Base-by-base conservation (phyloP, 768 basidiomycete species). In the Cyclocybe cylindracea region DNA sequence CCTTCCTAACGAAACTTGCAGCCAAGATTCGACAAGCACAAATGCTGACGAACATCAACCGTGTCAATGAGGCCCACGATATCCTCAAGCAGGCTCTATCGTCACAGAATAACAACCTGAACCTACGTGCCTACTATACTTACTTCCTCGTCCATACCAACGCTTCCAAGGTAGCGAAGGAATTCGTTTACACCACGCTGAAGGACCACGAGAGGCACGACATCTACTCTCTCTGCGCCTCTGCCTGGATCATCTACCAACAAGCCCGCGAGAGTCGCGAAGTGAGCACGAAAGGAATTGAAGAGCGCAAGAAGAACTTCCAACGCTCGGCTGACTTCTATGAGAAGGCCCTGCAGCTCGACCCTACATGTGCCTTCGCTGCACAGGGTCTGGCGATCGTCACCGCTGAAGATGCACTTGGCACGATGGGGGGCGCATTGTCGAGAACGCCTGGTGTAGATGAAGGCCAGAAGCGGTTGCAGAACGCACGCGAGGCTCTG, bases 301-400 rank as follows among this genome's bases (percentile, higher is more conserved):
- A 88, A 19, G 93, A 95, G 49, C 85, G 94, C 29, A 79, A 82
- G 53, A 82, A 83, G 36, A 83, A 85, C 11, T 98, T 92, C 72
- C 79, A 84, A 50, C 78, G 93, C 8, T 81, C 89, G 3, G 92
- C 92, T 1, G 94, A 97, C 67, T 91, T 92, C 57, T 98, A 91
- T 63, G 91, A 95, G 64, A 94, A 93, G 66, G 96, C 95, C 0
- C 70, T 99, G 33, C 82, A 83, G 43, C 61, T 93, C 5, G 94
- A 98, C 63, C 86, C 91, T 0, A 73, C 80, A 24, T 97, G 94
- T 68, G 93, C 93, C 2, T 85, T 94, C 54, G 97, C 95, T 3
- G 97, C 96, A 5, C 94, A 97, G 65, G 96, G 96, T 2, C 76
- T 99, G 7, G 97, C 95, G 1, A 98, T 98, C 56, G 85, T 91